These are phyloP conservation scores for Trichoderma sp. DNA, from an alignment of 2,329 filamentous ascomycete species.

Conservation along the genomic window DNA sequence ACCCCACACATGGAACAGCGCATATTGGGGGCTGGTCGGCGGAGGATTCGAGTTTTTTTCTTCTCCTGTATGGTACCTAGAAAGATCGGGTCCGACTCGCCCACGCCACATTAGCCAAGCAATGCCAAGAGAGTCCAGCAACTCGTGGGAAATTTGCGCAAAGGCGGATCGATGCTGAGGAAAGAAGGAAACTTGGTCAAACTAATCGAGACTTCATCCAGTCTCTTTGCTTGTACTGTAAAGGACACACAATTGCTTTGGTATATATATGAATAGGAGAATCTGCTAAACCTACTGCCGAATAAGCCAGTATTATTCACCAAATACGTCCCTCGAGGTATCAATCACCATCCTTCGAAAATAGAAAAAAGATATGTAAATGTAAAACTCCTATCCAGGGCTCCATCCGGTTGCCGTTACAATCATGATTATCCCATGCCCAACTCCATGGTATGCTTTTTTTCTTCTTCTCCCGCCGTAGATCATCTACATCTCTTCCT, in stretches of 20 bases:
- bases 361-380: background rate
- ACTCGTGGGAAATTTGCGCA: background rate
- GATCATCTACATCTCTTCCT: background rate
- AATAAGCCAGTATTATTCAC: background rate
- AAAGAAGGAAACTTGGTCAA: background rate
- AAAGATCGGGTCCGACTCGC: background rate
- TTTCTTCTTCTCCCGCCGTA: background rate
- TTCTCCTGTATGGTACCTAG: too few relatives aligned
- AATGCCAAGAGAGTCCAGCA: background rate
- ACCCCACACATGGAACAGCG: background rate
- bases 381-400: background rate
- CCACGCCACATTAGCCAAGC: too few relatives aligned
- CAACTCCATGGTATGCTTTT: slow-evolving; percentile 14
- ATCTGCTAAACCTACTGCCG: background rate
- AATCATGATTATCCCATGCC: slow-evolving; percentile 9
- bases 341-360: background rate
- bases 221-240: background rate
- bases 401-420: slow-evolving; percentile 9
- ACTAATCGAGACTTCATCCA: background rate
- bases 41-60: background rate
- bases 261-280: background rate
- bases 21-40: background rate
- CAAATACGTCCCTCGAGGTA: background rate
- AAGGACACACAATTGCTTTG: background rate
- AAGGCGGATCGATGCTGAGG: background rate